Conservation (phyloP, 306 rosid species). For the Vicia faba region DNA sequence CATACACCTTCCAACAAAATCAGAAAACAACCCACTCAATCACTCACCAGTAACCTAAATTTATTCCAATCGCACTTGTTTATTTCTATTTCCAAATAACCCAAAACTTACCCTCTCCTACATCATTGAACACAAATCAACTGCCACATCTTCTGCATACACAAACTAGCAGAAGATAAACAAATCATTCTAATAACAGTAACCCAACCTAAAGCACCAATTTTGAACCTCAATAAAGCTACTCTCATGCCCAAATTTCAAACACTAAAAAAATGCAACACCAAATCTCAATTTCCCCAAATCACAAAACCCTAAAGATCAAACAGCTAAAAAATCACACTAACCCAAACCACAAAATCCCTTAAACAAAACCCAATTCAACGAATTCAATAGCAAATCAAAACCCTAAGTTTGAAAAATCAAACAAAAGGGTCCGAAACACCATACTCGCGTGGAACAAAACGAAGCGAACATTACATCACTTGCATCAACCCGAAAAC, state of each 20-base stretch:
- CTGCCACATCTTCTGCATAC: conserved; percentile 36
- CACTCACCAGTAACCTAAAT: conserved; percentile 51
- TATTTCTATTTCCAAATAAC: conserved; percentile 52
- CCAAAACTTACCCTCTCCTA: conserved; percentile 58
- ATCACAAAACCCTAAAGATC: conserved; percentile 89
- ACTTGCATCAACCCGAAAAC: conserved; percentile 51
- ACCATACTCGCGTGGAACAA: conserved; percentile 40
- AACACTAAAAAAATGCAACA: conserved; percentile 33
- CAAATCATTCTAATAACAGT: conserved; percentile 40
- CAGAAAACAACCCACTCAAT: conserved; percentile 51
- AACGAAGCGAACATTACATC: conserved; percentile 53
- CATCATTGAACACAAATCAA: conserved; percentile 45
- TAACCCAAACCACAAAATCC: conserved; percentile 42
- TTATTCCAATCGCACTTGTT: conserved; percentile 47
- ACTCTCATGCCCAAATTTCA: conserved; percentile 46
- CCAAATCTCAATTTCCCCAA: conserved; percentile 64
- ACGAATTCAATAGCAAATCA: conserved; percentile 47
- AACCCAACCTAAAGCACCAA: conserved; percentile 27
- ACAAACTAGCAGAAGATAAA: conserved; percentile 32
- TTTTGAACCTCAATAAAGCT: conserved; percentile 38
- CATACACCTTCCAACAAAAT: conserved; percentile 69
- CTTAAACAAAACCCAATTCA: conserved; percentile 41
- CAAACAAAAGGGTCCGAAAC: conserved; percentile 38
- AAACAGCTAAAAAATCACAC: conserved; percentile 47
- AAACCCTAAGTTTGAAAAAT: conserved; percentile 71